Base-by-base conservation (phyloP, 345 rosid species). In the Erodium maritimum region DNA sequence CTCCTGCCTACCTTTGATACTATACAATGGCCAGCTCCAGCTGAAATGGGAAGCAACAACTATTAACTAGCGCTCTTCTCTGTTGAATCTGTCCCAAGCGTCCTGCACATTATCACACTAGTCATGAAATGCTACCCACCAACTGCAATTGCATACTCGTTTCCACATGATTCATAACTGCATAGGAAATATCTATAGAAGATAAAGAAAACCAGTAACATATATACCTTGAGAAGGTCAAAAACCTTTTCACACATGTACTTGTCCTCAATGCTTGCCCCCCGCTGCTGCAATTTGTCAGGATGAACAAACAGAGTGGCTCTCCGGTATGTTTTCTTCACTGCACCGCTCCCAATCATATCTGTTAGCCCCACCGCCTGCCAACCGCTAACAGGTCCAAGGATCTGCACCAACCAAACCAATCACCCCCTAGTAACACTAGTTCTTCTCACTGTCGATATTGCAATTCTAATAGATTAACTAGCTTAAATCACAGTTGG, bases 231-330 rank as follows among this genome's bases (percentile, higher is more conserved):
- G 29, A 86, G 84, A 71, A 91, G 98, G 66, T 91, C 96, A 57
- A 91, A 91, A 72, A 91, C 96, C 69, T 86, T 91, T 75, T 91
- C 98, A 58, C 96, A 91, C 0, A 59, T 78, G 76, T 88, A 91
- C 81, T 86, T 91, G 64, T 86, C 95, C 58, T 81, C 87, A 56
- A 84, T 84, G 67, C 80, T 86, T 23, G 98, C 98, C 17, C 98
- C 98, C 12, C 98, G 83, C 71, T 88, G 98, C 78, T 91, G 98
- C 72, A 88, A 72, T 77, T 91, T 88, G 71, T 91, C 98, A 0
- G 96, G 96, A 66, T 91, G 98, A 72, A 91, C 95, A 42, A 67
- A 76, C 12, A 91, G 89, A 11, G 95, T 91, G 65, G 98, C 96
- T 75, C 83, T 91, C 50, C 90, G 68, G 70, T 91, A 91, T 17